Evolutionary conservation across 345 rosid species (phyloP).

Genomic region (Zanthoxylum bungeanum): DNA sequence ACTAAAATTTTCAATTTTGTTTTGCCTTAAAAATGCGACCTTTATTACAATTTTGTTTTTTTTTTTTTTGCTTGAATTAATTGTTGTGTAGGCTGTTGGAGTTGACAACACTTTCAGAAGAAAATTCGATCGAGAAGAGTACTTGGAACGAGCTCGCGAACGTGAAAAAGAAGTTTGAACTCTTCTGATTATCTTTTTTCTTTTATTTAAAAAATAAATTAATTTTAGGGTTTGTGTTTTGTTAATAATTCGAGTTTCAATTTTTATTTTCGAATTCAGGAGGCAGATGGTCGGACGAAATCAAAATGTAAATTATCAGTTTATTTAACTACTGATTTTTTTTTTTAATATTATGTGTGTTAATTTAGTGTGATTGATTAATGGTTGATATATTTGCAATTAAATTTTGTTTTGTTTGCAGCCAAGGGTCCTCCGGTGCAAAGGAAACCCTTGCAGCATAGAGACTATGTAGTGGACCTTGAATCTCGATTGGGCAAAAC

Average conservation of each 20-base stretch:
- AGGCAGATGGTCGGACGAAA: constrained; percentile 55
- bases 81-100: constrained; percentile 43
- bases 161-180: constrained; percentile 71
- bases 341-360: neutral
- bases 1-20: neutral
- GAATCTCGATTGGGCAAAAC: constrained; percentile 97
- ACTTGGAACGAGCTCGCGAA: constrained; percentile 78
- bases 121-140: constrained; percentile 81
- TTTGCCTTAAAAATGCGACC: neutral
- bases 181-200: neutral
- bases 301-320: constrained; percentile 54
- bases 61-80: neutral
- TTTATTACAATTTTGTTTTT: neutral
- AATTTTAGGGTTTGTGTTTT: constrained; percentile 6
- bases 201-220: neutral
- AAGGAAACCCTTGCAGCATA: constrained; percentile 94
- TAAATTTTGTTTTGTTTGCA: constrained; percentile 17
- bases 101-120: constrained; percentile 87
- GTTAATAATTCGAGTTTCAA: neutral
- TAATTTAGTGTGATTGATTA: neutral
- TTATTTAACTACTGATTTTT: neutral
- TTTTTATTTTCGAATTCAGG: constrained; percentile 38
- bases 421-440: constrained; percentile 92
- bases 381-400: neutral
- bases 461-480: constrained; percentile 94